Percentiles rank a stretch among this genome's conserved stretches.
Evolutionary conservation across 306 rosid genomes (phyloP).

Genomic region (Vigna angularis): DNA sequence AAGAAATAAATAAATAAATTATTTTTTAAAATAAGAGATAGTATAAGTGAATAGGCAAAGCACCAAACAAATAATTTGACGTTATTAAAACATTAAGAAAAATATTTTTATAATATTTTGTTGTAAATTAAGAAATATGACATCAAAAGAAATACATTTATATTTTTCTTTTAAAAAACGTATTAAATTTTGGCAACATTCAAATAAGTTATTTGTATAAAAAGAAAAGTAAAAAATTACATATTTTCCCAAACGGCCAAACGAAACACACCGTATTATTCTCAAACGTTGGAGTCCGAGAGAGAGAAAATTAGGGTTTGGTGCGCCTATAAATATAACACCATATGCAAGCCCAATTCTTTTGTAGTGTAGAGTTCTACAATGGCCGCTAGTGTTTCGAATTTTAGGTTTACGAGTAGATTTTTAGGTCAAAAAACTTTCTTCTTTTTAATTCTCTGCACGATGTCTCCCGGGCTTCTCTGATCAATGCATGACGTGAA

Average conservation of each 20-base stretch:
- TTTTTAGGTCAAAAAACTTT: not conserved
- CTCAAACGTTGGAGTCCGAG: not conserved
- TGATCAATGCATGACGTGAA: conserved; percentile 31
- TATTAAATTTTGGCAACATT: not conserved
- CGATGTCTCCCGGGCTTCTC: conserved; percentile 55
- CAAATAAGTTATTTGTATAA: not conserved
- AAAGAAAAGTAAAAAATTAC: not conserved
- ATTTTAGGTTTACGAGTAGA: not conserved
- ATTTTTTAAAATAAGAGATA: too few relatives aligned
- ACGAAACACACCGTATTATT: not conserved
- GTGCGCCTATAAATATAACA: conserved; percentile 19
- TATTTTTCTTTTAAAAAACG: not conserved
- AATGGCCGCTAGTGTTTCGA: not conserved
- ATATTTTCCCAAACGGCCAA: not conserved
- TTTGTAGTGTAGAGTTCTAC: not conserved
- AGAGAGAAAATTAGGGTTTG: conserved; percentile 25
- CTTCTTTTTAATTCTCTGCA: not conserved
- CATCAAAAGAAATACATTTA: not conserved
- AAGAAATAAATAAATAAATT: too few relatives aligned
- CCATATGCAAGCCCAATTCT: not conserved
- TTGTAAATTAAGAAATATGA: not conserved
- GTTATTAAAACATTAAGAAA: not conserved
- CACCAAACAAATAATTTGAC: not conserved
- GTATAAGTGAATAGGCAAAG: too few relatives aligned
- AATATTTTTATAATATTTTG: not conserved